phyloP scores from a whole-genome alignment of 1,139 yeast genomes.

The Tardiomyces depauwii region DNA sequence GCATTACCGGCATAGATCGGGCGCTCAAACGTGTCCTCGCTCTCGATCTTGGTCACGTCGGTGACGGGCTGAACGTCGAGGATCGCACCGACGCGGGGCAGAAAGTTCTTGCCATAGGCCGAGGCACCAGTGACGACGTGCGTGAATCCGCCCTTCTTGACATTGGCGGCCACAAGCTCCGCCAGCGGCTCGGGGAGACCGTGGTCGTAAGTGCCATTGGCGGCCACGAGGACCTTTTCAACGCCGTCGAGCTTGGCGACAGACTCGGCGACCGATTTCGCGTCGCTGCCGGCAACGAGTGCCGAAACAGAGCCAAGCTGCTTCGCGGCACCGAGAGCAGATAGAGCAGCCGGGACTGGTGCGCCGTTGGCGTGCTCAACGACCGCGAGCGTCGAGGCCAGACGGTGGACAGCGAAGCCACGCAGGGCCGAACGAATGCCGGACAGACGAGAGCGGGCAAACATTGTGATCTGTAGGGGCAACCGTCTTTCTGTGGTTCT shows the following conservation, averaged over 20 bases:
- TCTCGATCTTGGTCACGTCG: slow-evolving; percentile 60
- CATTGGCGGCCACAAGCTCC: slow-evolving; percentile 30
- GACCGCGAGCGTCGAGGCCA: slow-evolving; percentile 59
- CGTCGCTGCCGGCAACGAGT: slow-evolving; percentile 29
- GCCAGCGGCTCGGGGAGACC: slow-evolving; percentile 29
- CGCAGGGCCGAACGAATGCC: neutral
- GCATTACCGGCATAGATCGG: slow-evolving; percentile 98
- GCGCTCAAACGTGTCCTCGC: slow-evolving; percentile 66
- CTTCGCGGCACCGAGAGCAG: slow-evolving; percentile 31
- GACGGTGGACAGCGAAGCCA: slow-evolving; percentile 11
- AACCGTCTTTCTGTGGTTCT: too few relatives aligned
- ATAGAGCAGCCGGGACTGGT: slow-evolving; percentile 54
- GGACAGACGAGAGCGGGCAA: neutral
- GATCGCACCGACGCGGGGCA: slow-evolving; percentile 81
- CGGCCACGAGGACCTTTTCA: slow-evolving; percentile 28
- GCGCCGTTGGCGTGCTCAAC: slow-evolving; percentile 49
- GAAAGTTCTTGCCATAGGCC: slow-evolving; percentile 73
- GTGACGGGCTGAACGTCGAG: slow-evolving; percentile 82
- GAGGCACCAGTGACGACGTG: slow-evolving; percentile 78
- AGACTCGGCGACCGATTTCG: slow-evolving; percentile 23
- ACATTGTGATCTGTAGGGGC: neutral
- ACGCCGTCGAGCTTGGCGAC: slow-evolving; percentile 28
- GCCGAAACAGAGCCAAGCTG: slow-evolving; percentile 30
- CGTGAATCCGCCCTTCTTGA: slow-evolving; percentile 35
- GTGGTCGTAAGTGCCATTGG: slow-evolving; percentile 28